Evolutionary conservation across 1,284 basidiomycete species (phyloP).

Genomic region (Melampsora americana): DNA sequence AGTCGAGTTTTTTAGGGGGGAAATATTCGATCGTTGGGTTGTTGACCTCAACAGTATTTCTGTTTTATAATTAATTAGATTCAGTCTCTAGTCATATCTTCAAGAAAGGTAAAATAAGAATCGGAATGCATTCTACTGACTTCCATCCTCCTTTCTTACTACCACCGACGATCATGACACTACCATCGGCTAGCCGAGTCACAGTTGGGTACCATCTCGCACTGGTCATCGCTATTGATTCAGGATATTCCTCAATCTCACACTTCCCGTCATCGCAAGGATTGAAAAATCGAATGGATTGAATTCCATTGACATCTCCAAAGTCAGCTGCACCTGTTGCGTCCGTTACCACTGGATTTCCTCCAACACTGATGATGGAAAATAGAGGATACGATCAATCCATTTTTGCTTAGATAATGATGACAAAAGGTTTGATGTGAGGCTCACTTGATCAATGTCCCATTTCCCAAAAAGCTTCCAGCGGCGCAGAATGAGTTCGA

Average conservation of each 20-base stretch:
- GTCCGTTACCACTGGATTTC: not conserved
- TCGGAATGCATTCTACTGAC: constrained; percentile 45
- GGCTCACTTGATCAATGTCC: constrained; percentile 32
- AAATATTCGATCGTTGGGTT: constrained; percentile 41
- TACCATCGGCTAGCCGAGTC: constrained; percentile 60
- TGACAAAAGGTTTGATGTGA: not conserved
- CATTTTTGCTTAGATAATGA: not conserved
- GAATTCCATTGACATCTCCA: constrained; percentile 70
- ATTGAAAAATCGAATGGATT: constrained; percentile 68
- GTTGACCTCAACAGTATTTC: constrained; percentile 26
- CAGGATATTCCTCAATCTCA: constrained; percentile 65
- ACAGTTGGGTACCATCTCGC: constrained; percentile 71
- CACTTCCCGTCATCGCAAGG: constrained; percentile 65
- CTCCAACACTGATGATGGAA: not conserved
- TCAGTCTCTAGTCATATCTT: constrained; percentile 57
- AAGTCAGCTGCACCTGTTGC: constrained; percentile 60
- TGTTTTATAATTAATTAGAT: not conserved
- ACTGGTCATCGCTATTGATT: constrained; percentile 62
- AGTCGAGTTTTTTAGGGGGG: constrained; percentile 53
- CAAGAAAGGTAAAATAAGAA: constrained; percentile 58
- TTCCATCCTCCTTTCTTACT: constrained; percentile 46
- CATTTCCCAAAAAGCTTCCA: constrained; percentile 31
- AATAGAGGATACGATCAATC: not conserved
- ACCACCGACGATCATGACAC: constrained; percentile 23
- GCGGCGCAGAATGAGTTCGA: constrained; percentile 39